Evolutionary conservation across 2,329 filamentous ascomycete species (phyloP), one percentile per base, ranked within the genome.

Genomic region (Reticulascus tulasneorum): DNA sequence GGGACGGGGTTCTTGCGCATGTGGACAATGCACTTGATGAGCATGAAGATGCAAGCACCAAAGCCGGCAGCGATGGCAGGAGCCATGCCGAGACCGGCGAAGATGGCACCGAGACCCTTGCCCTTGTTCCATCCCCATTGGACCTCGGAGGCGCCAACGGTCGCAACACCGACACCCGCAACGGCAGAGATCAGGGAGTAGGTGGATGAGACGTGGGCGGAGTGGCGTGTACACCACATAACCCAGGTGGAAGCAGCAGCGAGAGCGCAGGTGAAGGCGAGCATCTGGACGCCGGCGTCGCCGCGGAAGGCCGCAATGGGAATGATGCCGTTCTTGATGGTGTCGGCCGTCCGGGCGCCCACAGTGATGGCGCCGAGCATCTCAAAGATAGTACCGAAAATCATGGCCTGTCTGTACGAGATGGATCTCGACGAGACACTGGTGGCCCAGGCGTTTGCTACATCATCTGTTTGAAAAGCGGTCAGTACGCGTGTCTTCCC

Each of bases 361-460:
- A 84, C 79, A 5, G 76, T 69, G 49, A 85, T 67, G 45, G 82
- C 82, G 29, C 82, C 82, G 29, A 77, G 59, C 59, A 85, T 68
- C 58, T 86, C 82, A 59, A 85, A 85, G 44, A 85, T 59, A 29
- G 75, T 73, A 30, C 79, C 76, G 30, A 84, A 64, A 22, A 82
- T 49, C 78, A 83, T 83, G 46, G 79, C 83, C 62, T 82, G 78
- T 48, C 76, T 62, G 64, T 86, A 84, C 3, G 79, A 69, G 52
- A 87, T 71, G 47, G 85, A 89, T 35, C 85, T 68, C n/a, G 85
- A 89, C 15, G 85, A 89, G 40, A 90, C 84, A 29, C 77, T 83
- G 50, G 86, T 90, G 7, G 85, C 85, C 82, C 84, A 90, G 33
- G 85, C 69, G 64, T 91, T 91, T 54, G 86, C 85, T 38, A 91